Evolutionary conservation across 352 stramenopile species (phyloP).

Genomic region (Globisporangium alternatum): DNA sequence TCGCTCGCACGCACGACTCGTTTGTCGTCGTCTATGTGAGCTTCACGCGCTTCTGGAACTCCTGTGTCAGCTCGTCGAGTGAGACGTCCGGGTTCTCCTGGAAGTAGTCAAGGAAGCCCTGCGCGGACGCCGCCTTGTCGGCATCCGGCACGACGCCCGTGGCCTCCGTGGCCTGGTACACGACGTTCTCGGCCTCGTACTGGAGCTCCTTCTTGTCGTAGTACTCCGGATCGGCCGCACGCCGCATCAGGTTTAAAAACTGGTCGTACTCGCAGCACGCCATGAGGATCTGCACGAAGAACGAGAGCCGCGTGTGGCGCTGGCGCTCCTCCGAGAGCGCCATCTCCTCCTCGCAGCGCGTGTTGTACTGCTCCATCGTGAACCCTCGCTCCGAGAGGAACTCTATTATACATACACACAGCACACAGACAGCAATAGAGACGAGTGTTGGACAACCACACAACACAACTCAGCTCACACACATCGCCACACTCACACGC

Average conservation of each 20-base stretch:
- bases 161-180: constrained; percentile 48
- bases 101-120: constrained; percentile 73
- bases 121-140: constrained; percentile 37
- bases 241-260: constrained; percentile 84
- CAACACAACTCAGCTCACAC: neutral
- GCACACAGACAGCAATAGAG: neutral
- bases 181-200: constrained; percentile 56
- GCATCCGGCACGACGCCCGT: constrained; percentile 21
- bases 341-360: constrained; percentile 69
- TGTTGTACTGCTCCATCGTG: constrained; percentile 71
- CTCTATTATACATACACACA: constrained; percentile 11
- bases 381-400: constrained; percentile 61
- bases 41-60: constrained; percentile 73
- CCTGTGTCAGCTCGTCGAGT: constrained; percentile 65
- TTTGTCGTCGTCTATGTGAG: constrained; percentile 28
- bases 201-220: constrained; percentile 81
- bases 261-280: constrained; percentile 82
- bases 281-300: constrained; percentile 80
- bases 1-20: neutral
- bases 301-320: constrained; percentile 72
- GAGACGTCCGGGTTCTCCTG: constrained; percentile 65
- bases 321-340: constrained; percentile 65
- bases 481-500: neutral
- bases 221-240: constrained; percentile 72
- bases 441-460: neutral